These are phyloP conservation scores for Epithele typhae DNA, from an alignment of 768 basidiomycete species.

Conservation along the genomic window DNA sequence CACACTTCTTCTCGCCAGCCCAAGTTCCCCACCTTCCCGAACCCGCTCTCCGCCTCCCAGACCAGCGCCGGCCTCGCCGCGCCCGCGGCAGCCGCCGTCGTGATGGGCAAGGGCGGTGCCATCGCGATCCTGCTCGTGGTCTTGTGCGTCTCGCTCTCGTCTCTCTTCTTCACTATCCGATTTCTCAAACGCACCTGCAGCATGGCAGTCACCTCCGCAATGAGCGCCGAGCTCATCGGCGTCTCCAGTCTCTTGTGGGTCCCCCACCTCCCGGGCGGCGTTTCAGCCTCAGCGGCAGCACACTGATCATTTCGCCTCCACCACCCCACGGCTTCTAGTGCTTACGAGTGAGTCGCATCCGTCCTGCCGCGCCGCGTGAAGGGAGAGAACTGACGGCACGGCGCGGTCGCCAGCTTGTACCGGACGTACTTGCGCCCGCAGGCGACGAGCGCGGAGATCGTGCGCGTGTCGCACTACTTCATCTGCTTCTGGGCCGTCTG, in stretches of 20 bases:
- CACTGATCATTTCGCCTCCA: no score
- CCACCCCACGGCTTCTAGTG: no score
- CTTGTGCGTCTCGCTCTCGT: slow-evolving; percentile 15
- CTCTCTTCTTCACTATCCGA: background rate
- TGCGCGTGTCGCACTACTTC: slow-evolving; percentile 30
- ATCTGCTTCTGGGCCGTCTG: slow-evolving; percentile 34
- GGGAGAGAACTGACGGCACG: background rate
- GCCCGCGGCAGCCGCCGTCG: slow-evolving; percentile 30
- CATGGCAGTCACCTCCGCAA: slow-evolving; percentile 35
- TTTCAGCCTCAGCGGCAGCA: no score
- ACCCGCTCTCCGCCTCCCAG: slow-evolving; percentile 28
- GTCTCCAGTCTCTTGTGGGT: slow-evolving; percentile 35
- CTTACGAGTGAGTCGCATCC: slow-evolving; percentile 38
- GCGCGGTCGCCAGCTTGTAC: slow-evolving; percentile 20
- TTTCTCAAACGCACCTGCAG: slow-evolving; percentile 32
- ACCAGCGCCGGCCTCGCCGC: slow-evolving; percentile 36
- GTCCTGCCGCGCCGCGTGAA: no score
- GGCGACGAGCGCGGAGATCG: slow-evolving; percentile 29
- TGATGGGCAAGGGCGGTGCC: slow-evolving; percentile 33
- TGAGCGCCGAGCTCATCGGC: slow-evolving; percentile 33
- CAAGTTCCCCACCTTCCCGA: slow-evolving; percentile 46
- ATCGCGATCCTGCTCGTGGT: slow-evolving; percentile 32
- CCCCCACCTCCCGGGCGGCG: background rate
- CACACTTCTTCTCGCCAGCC: slow-evolving; percentile 28
- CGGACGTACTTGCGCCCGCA: slow-evolving; percentile 31